phyloP scores from a whole-genome alignment of 805 yeast genomes.

The Monosporozyma servazzii region DNA sequence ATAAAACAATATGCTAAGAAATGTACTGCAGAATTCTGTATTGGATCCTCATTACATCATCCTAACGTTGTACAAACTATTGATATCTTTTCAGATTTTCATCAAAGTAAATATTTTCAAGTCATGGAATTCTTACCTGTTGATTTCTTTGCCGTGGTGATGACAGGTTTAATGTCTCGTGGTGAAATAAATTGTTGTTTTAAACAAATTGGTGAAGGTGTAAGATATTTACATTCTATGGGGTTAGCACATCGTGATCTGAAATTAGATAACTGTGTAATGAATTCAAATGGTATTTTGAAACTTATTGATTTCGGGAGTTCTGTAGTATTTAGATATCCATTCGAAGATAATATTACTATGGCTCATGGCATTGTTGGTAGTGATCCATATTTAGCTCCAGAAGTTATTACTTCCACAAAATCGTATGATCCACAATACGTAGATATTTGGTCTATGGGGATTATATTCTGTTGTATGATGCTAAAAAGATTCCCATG shows the following conservation, averaged over 20 bases:
- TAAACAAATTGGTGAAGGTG: slow-evolving; percentile 66
- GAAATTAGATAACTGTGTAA: slow-evolving; percentile 75
- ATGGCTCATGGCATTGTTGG: slow-evolving; percentile 74
- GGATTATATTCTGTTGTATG: slow-evolving; percentile 81
- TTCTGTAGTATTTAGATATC: slow-evolving; percentile 74
- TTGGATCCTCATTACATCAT: slow-evolving; percentile 73
- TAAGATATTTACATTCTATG: slow-evolving; percentile 60
- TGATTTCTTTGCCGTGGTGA: slow-evolving; percentile 78
- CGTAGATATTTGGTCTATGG: slow-evolving; percentile 79
- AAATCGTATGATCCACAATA: slow-evolving; percentile 62
- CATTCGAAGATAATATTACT: slow-evolving; percentile 51
- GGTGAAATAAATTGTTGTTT: slow-evolving; percentile 76
- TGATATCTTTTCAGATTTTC: slow-evolving; percentile 50
- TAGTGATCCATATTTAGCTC: slow-evolving; percentile 79
- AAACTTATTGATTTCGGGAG: slow-evolving; percentile 78
- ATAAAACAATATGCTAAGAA: slow-evolving; percentile 74
- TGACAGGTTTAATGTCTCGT: slow-evolving; percentile 76
- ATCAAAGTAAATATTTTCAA: slow-evolving; percentile 63
- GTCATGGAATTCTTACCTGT: slow-evolving; percentile 82
- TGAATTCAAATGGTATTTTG: slow-evolving; percentile 61
- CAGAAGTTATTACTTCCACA: slow-evolving; percentile 53
- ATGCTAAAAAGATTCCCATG: slow-evolving; percentile 78
- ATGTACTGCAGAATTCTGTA: slow-evolving; percentile 83
- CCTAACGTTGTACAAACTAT: slow-evolving; percentile 73
- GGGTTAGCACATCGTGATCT: slow-evolving; percentile 80